Evolutionary conservation across 1,284 basidiomycete species (phyloP), one percentile per base, ranked within the genome.

Genomic region (Cryptococcus sp.): DNA sequence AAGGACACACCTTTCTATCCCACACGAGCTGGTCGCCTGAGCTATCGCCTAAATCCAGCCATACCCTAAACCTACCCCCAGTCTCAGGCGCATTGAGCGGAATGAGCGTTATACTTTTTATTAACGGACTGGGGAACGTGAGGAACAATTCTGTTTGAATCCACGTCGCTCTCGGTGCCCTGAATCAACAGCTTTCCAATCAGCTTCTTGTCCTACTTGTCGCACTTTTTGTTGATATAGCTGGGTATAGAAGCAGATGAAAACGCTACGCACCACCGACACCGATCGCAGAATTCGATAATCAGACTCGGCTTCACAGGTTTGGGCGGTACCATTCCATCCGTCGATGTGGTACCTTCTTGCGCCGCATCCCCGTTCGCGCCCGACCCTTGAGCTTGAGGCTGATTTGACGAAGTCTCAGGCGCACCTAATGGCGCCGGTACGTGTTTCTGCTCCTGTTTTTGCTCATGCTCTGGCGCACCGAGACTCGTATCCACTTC

Each of bases 201-300:
- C 3, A n/a, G 46, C 17, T 26, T 19, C 17, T n/a, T 22, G 7
- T 29, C 19, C 11, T 3, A 22, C 16, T 29, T 47, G 11, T 29
- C 11, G 11, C 20, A 16, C 50, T 8, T 41, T n/a, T 50, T 3
- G 39, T 39, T 20, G 40, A 46, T 48, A 52, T 55, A 55, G 53
- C 46, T 54, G 57, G 29, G 0, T 8, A 23, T 7, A 7, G 48
- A 15, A n/a, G 34, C 23, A 19, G 45, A 17, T 23, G 4, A 25
- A 15, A 39, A 37, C 41, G 52, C 40, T 19, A 78, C 87, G 72
- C 74, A 93, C 88, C 80, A 77, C 54, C 75, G 61, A 57, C 75
- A 77, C 26, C 89, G 82, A 72, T 93, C 89, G 72, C 91, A 93
- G 71, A 90, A 93, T 77, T 93, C 90, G 61, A 95, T 89, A n/a